Evolutionary conservation across 495 filamentous ascomycete species (phyloP), one percentile per base, ranked within the genome.

Genomic region (Cryomyces minteri): DNA sequence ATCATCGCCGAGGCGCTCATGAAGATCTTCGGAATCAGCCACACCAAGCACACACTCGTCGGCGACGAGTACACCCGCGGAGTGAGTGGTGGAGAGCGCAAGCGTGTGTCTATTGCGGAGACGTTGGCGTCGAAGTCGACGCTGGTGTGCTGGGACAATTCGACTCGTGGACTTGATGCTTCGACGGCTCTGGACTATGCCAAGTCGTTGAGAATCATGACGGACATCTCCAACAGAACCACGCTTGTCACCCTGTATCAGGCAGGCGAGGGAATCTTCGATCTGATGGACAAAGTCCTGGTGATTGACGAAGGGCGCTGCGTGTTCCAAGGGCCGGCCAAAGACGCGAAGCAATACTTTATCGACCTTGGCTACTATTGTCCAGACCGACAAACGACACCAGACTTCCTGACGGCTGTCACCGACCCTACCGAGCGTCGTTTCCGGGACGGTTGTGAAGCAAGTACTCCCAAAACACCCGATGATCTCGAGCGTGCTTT

Each of bases 241-340:
- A 88, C 83, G 0, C 67, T 93, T 32, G 84, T 85, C 18, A 88
- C 84, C 1, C 65, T 90, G 1, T 90, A 90, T 62, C 84, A 90
- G 55, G 82, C 82, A 1, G 80, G 84, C 43, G 77, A 90, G 57
- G 80, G 74, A 32, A 87, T 88, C 51, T 88, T 85, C 56, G 71
- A 88, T 52, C 64, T 83, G 4, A 83, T 88, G 77, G 79, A 84
- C 56, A 83, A 82, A 55, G 79, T 84, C 0, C 51, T 79, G 44
- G 70, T 84, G 29, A 77, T 84, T 43, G 75, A 80, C 48, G 58
- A 71, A 18, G 79, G 79, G 4, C 69, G 73, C 14, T 74, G 76
- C 65, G 67, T 84, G 32, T 84, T 71, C 58, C 67, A 75, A 52
- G 74, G 79, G 5, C 74, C 74, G 25, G 69, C 73, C 7, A 66